A percentile compares a stretch with the other conserved stretches of the same genome.
These are phyloP conservation scores for Alnus glutinosa DNA, from an alignment of 306 rosid genomes.

Conservation along the genomic window DNA sequence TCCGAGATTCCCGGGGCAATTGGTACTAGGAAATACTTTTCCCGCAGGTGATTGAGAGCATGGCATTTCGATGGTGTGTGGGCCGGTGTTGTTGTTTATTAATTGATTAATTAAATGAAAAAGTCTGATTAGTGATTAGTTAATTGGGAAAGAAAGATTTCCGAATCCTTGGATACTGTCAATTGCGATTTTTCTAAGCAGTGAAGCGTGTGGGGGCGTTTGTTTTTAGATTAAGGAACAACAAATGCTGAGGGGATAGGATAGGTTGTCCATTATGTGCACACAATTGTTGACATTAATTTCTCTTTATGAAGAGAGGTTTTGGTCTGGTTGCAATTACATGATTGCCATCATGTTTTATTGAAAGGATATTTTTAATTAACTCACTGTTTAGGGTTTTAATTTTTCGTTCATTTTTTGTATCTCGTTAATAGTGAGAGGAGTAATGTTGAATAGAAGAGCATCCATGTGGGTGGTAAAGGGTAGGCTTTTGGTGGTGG, in stretches of 20 bases:
- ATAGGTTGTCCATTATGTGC: conserved; percentile 25
- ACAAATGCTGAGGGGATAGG: conserved; percentile 11
- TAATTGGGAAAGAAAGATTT: neutral
- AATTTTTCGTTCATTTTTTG: no score
- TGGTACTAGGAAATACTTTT: neutral
- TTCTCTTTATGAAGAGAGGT: neutral
- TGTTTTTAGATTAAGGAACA: conserved; percentile 13
- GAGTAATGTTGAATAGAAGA: neutral
- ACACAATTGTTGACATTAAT: conserved; percentile 28
- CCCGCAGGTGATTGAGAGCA: conserved; percentile 21
- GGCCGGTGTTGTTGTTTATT: conserved; percentile 23
- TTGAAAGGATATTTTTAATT: no score
- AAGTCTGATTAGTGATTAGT: neutral
- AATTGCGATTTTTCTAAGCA: neutral
- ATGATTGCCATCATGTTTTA: conserved; percentile 18
- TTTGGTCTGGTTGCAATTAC: conserved; percentile 16
- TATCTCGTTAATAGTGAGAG: neutral
- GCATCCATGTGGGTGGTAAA: neutral
- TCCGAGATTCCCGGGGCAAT: conserved; percentile 41
- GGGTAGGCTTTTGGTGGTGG: neutral
- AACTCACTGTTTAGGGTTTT: no score
- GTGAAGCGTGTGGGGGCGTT: conserved; percentile 22
- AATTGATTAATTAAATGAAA: neutral
- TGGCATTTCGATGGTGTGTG: conserved; percentile 35
- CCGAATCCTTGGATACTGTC: conserved; percentile 21